These are phyloP conservation scores for Eucalyptus shirleyi DNA, from an alignment of 345 rosid genomes.

Conservation along the genomic window DNA sequence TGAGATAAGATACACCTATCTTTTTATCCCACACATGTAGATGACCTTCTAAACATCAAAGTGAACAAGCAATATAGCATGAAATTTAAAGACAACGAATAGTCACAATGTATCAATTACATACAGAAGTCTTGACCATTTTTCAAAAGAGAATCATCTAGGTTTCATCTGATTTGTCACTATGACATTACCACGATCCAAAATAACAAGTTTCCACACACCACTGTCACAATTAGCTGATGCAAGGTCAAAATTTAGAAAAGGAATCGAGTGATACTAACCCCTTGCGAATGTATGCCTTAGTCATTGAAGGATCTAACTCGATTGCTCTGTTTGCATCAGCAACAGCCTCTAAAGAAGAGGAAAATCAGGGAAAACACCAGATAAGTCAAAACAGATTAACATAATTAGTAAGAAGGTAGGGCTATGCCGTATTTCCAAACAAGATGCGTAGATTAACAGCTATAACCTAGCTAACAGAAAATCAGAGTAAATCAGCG, in stretches of 20 bases:
- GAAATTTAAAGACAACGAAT: not conserved
- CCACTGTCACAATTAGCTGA: not conserved
- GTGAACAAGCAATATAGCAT: not conserved
- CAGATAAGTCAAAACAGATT: not conserved
- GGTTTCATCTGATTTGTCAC: not conserved
- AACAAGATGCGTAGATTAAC: not conserved
- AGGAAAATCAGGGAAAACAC: not conserved
- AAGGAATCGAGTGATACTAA: constrained; percentile 5
- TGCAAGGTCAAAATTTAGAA: not conserved
- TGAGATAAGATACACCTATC: not conserved
- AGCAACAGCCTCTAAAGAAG: constrained; percentile 65
- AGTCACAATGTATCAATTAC: not conserved
- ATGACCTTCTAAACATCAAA: not conserved
- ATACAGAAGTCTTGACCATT: not conserved
- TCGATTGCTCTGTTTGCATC: constrained; percentile 74
- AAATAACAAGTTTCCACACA: not conserved
- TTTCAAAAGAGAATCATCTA: not conserved
- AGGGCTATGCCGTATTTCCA: not conserved
- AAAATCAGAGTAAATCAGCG: not conserved
- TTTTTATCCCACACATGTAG: not conserved
- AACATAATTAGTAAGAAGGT: not conserved
- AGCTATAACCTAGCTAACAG: not conserved
- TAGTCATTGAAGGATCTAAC: constrained; percentile 56
- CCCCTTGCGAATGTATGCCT: constrained; percentile 87
- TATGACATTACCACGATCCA: not conserved